Conservation (phyloP, 805 yeast species). For the Saccharomycopsis javanensis region DNA sequence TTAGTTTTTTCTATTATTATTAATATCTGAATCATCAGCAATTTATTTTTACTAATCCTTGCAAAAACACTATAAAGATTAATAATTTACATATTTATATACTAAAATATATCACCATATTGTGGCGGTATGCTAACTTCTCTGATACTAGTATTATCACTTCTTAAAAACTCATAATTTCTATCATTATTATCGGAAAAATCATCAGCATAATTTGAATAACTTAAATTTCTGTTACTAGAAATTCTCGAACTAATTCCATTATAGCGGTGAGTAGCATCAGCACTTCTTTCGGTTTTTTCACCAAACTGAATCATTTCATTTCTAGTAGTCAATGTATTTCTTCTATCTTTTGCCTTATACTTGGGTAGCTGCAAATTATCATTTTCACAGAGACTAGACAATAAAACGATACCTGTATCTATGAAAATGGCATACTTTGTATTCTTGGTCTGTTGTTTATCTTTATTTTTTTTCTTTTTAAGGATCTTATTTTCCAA, state of each 20-base stretch:
- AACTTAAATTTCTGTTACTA: neutral
- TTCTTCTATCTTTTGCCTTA: neutral
- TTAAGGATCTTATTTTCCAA: neutral
- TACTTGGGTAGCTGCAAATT: slow-evolving; percentile 30
- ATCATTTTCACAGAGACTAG: slow-evolving; percentile 31
- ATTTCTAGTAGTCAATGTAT: neutral
- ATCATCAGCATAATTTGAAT: no score
- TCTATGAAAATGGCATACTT: slow-evolving; percentile 77
- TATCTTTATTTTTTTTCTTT: neutral
- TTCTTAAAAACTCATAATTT: neutral
- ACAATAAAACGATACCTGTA: slow-evolving; percentile 55
- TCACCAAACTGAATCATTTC: neutral
- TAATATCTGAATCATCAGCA: neutral
- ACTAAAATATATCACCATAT: neutral
- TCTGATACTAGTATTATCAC: no score
- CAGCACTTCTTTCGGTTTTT: neutral
- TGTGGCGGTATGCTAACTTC: neutral
- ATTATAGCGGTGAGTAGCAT: neutral
- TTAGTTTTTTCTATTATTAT: no score
- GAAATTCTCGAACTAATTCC: neutral
- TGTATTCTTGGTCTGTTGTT: slow-evolving; percentile 36
- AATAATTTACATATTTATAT: no score
- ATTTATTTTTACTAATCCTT: no score
- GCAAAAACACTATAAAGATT: no score
- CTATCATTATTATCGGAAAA: neutral